A percentile compares a stretch with the other conserved stretches of the same genome.
phyloP scores from a whole-genome alignment of 2,329 filamentous ascomycete genomes.

The Ophiostoma sp. region DNA sequence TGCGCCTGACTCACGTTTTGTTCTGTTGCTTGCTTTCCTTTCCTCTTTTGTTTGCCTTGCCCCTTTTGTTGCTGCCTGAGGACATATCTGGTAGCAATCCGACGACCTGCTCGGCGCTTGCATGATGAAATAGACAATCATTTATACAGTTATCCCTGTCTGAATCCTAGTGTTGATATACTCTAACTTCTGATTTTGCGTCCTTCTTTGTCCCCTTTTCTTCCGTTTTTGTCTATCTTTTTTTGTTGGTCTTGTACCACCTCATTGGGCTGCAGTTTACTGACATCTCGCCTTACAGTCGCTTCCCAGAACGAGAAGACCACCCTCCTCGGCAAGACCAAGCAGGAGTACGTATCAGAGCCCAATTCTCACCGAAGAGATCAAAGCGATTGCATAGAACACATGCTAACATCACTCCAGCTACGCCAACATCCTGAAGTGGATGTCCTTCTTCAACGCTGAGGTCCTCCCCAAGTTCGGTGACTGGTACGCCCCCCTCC shows the following conservation, averaged over 20 bases:
- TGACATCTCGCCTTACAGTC: slow-evolving; percentile 57
- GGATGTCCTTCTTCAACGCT: slow-evolving; percentile 95
- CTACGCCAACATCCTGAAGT: slow-evolving; percentile 95
- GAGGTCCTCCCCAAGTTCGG: slow-evolving; percentile 75
- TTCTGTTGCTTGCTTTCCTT: slow-evolving; percentile 24
- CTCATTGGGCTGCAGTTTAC: slow-evolving; percentile 24
- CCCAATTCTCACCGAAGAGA: not conserved
- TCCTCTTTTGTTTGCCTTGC: not conserved
- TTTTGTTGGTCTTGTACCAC: slow-evolving; percentile 24
- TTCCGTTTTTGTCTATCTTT: slow-evolving; percentile 40
- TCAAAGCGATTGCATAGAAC: not conserved
- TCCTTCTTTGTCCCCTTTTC: slow-evolving; percentile 35
- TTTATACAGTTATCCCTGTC: slow-evolving; percentile 98
- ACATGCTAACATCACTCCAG: slow-evolving; percentile 38
- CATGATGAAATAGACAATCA: slow-evolving; percentile 70
- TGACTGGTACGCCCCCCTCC: slow-evolving; percentile 82
- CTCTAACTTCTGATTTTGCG: slow-evolving; percentile 76
- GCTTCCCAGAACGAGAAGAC: slow-evolving; percentile 99
- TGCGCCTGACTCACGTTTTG: not conserved
- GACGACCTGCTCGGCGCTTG: not conserved
- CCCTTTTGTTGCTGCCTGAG: not conserved
- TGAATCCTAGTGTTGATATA: slow-evolving; percentile 86
- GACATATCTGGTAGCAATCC: not conserved
- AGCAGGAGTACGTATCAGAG: slow-evolving; percentile 76
- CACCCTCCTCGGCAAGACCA: slow-evolving; percentile 97